Evolutionary conservation across 1,139 yeast genomes (phyloP).

Genomic region (Saccharomycopsis hybrid): DNA sequence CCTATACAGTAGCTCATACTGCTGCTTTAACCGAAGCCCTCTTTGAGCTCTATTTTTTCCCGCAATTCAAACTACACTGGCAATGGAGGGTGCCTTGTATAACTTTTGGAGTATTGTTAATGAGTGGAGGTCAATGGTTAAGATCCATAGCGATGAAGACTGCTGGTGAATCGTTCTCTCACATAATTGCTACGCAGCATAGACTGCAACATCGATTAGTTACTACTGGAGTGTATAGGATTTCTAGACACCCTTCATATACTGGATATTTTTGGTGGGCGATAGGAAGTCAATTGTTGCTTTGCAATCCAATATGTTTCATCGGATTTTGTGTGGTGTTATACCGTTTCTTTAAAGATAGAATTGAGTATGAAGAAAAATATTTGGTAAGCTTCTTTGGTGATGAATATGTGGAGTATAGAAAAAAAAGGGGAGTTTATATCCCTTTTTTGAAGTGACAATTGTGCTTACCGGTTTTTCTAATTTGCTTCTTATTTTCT

Average conservation of each 20-base stretch:
- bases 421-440: slow-evolving; percentile 41
- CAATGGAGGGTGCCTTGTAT: neutral
- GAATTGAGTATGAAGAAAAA: slow-evolving; percentile 68
- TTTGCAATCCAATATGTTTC: slow-evolving; percentile 56
- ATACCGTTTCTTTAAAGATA: slow-evolving; percentile 57
- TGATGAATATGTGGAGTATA: slow-evolving; percentile 50
- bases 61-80: slow-evolving; percentile 27
- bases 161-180: slow-evolving; percentile 85
- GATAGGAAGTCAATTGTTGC: slow-evolving; percentile 67
- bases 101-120: slow-evolving; percentile 39
- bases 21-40: slow-evolving; percentile 44
- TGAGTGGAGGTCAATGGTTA: slow-evolving; percentile 54
- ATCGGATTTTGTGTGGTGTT: slow-evolving; percentile 43
- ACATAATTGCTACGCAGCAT: slow-evolving; percentile 55
- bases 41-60: slow-evolving; percentile 34
- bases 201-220: slow-evolving; percentile 55
- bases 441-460: slow-evolving; percentile 53
- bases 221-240: slow-evolving; percentile 62
- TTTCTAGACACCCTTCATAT: slow-evolving; percentile 82
- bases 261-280: slow-evolving; percentile 95
- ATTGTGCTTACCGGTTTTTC: too few relatives aligned
- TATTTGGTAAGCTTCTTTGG: slow-evolving; percentile 65
- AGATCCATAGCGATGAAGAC: slow-evolving; percentile 80
- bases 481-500: neutral
- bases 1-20: slow-evolving; percentile 58